phyloP scores from a whole-genome alignment of 495 filamentous ascomycete genomes.

The Penicillium manginii region DNA sequence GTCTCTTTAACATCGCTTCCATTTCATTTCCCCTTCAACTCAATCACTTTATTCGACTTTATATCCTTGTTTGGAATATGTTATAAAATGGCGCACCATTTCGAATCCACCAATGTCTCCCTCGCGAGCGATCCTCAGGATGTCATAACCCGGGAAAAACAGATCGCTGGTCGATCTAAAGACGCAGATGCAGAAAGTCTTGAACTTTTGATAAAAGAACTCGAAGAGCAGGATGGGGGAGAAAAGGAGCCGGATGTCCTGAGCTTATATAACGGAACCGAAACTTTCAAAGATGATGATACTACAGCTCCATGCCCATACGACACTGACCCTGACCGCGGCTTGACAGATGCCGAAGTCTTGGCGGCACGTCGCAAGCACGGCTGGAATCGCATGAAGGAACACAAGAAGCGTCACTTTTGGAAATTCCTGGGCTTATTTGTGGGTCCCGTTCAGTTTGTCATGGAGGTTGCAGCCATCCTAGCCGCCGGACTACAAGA shows the following conservation, averaged over 20 bases:
- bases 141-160: background rate
- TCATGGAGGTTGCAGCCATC: conserved; percentile 84
- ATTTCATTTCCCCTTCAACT: background rate
- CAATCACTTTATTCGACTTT: background rate
- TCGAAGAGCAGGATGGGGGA: conserved; percentile 76
- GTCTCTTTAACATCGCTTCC: too few species aligned
- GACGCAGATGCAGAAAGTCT: conserved; percentile 64
- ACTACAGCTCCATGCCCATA: conserved; percentile 58
- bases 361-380: conserved; percentile 65
- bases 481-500: conserved; percentile 76
- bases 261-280: conserved; percentile 27
- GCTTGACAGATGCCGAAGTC: conserved; percentile 76
- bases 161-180: background rate
- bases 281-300: conserved; percentile 53
- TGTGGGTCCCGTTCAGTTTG: conserved; percentile 88
- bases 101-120: background rate
- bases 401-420: conserved; percentile 83
- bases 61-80: background rate
- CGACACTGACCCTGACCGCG: conserved; percentile 68
- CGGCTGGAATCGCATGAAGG: conserved; percentile 86
- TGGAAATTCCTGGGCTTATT: conserved; percentile 86
- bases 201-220: conserved; percentile 79
- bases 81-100: background rate
- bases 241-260: conserved; percentile 61
- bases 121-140: background rate